Conservation (phyloP, 2,329 filamentous ascomycete species). For the Pseudocercospora crystallina region DNA sequence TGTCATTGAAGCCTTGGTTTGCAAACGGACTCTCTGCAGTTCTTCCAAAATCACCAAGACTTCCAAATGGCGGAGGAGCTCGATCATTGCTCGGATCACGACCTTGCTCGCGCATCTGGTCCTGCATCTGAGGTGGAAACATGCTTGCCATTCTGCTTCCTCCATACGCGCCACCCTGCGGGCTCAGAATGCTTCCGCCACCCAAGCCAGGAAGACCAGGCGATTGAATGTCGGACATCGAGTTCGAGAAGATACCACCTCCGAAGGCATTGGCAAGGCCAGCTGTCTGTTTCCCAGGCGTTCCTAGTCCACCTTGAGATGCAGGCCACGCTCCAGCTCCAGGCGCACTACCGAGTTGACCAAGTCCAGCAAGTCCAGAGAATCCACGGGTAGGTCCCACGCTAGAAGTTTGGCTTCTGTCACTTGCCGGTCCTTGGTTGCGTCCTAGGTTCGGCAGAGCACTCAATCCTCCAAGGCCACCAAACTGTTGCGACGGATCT, state of each 20-base stretch:
- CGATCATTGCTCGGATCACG: conserved; percentile 41
- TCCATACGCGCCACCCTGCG: conserved; percentile 53
- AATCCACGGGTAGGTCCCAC: conserved; percentile 73
- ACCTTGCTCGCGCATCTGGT: conserved; percentile 75
- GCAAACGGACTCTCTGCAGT: conserved; percentile 60
- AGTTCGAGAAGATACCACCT: conserved; percentile 65
- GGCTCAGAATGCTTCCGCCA: conserved; percentile 64
- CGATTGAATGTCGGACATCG: conserved; percentile 75
- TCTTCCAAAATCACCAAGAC: conserved; percentile 24
- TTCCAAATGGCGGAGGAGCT: conserved; percentile 30
- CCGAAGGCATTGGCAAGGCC: conserved; percentile 54
- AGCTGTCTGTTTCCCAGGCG: conserved; percentile 61
- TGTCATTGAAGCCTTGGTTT: conserved; percentile 24
- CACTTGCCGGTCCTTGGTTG: conserved; percentile 63
- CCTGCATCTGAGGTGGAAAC: conserved; percentile 86
- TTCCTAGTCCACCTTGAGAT: conserved; percentile 69
- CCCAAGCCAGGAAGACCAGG: conserved; percentile 67
- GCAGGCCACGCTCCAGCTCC: conserved; percentile 65
- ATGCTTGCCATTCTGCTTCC: conserved; percentile 61
- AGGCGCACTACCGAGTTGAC: conserved; percentile 45
- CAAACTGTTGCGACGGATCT: conserved; percentile 25
- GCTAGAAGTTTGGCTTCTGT: conserved; percentile 91
- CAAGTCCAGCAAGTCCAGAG: conserved; percentile 56
- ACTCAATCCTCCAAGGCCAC: conserved; percentile 35
- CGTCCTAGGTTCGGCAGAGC: conserved; percentile 38